Percentiles rank a stretch among this genome's conserved stretches.
Evolutionary conservation across 345 rosid species (phyloP).

Genomic region (Capsella bursapastoris): DNA sequence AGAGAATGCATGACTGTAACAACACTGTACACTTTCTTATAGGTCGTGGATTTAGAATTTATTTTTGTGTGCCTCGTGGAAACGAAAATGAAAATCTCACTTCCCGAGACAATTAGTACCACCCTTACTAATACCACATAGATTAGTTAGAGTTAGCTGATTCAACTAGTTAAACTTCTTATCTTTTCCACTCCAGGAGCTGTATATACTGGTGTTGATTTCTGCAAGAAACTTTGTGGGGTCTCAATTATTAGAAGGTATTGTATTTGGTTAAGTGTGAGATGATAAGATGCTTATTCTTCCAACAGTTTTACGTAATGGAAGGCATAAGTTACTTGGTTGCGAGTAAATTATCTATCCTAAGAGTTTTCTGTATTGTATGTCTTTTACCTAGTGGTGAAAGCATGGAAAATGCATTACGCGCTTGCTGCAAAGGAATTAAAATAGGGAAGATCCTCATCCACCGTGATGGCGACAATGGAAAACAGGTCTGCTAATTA

Average conservation of each 20-base stretch:
- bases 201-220: slow-evolving; percentile 89
- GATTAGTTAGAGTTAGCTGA: slow-evolving; percentile 8
- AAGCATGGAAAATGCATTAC: slow-evolving; percentile 98
- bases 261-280: slow-evolving; percentile 5
- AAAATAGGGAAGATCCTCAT: slow-evolving; percentile 96
- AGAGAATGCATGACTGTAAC: slow-evolving; percentile 18
- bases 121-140: neutral
- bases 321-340: slow-evolving; percentile 10
- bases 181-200: slow-evolving; percentile 59
- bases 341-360: neutral
- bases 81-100: neutral
- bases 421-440: slow-evolving; percentile 98
- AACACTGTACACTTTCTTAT: slow-evolving; percentile 10
- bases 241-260: slow-evolving; percentile 91
- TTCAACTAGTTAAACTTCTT: neutral
- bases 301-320: slow-evolving; percentile 10
- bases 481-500: slow-evolving; percentile 67
- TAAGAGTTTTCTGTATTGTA: slow-evolving; percentile 14
- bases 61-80: neutral
- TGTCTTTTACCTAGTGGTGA: slow-evolving; percentile 66
- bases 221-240: slow-evolving; percentile 97
- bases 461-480: slow-evolving; percentile 96
- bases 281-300: neutral
- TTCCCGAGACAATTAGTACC: neutral
- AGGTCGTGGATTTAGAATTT: no score